phyloP scores from a whole-genome alignment of 169 alveolate species.

The Babesia bigemina region DNA sequence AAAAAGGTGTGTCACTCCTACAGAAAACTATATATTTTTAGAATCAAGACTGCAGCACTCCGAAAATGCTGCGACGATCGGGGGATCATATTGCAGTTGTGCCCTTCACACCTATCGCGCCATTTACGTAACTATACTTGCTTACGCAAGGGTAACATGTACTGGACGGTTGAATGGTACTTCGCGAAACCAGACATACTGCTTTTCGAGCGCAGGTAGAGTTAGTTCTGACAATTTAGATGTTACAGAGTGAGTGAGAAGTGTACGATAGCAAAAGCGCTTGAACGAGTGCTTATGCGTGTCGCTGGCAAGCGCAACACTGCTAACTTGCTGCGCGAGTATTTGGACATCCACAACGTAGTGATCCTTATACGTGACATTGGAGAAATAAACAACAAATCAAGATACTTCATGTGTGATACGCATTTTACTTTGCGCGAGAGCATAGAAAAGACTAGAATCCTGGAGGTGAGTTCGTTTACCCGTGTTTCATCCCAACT shows the following conservation, averaged over 20 bases:
- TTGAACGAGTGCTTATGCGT: conserved; percentile 9
- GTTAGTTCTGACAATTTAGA: background rate
- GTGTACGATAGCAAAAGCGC: background rate
- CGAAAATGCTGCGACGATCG: conserved; percentile 55
- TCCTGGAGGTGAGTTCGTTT: conserved; percentile 44
- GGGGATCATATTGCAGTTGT: conserved; percentile 12
- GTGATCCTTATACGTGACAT: conserved; percentile 8
- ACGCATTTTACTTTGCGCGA: conserved; percentile 15
- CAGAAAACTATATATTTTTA: background rate
- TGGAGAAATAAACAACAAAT: background rate
- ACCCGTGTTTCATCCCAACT: too few relatives aligned
- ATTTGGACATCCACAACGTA: background rate
- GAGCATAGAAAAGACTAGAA: conserved; percentile 28
- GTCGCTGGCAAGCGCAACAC: background rate
- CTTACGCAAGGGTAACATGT: conserved; percentile 25
- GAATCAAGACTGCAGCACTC: conserved; percentile 32
- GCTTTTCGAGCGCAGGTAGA: conserved; percentile 34
- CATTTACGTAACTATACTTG: conserved; percentile 25
- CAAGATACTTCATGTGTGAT: conserved; percentile 37
- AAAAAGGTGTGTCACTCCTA: conserved; percentile 8
- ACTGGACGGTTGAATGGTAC: conserved; percentile 62
- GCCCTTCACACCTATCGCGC: conserved; percentile 43
- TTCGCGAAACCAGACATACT: conserved; percentile 9
- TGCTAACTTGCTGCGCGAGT: conserved; percentile 5
- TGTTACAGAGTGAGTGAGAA: conserved; percentile 37